Percentiles rank a stretch among this genome's conserved stretches.
phyloP scores from a whole-genome alignment of 352 stramenopile genomes.

The Phytopythium aichiense region DNA sequence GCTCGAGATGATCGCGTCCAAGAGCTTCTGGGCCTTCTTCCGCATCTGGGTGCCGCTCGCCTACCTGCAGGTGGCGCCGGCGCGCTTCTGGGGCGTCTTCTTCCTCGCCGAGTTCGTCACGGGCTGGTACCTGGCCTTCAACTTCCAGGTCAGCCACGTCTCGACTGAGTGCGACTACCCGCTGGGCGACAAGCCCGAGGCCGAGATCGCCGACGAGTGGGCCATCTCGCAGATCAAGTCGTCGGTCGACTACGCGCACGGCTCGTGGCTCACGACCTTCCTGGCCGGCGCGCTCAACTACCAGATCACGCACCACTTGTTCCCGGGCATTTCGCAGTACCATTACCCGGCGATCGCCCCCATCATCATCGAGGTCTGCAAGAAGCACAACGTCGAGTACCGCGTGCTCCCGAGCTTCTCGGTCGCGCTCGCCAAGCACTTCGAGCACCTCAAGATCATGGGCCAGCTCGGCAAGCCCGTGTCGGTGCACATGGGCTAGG shows the following conservation, averaged over 20 bases:
- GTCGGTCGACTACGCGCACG: slow-evolving; percentile 91
- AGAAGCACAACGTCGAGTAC: slow-evolving; percentile 93
- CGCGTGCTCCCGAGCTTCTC: slow-evolving; percentile 83
- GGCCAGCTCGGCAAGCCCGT: slow-evolving; percentile 75
- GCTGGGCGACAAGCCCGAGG: slow-evolving; percentile 50
- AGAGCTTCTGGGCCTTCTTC: slow-evolving; percentile 88
- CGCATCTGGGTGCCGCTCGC: slow-evolving; percentile 85
- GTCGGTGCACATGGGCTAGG: slow-evolving; percentile 85
- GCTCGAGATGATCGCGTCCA: slow-evolving; percentile 83
- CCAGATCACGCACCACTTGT: slow-evolving; percentile 93
- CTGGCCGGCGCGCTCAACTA: slow-evolving; percentile 96
- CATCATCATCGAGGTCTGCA: slow-evolving; percentile 91
- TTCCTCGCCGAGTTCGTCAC: slow-evolving; percentile 87
- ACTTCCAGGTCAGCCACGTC: slow-evolving; percentile 92
- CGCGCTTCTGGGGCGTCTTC: slow-evolving; percentile 79
- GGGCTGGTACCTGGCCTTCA: slow-evolving; percentile 92
- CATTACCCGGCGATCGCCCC: slow-evolving; percentile 92
- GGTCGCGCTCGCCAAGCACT: slow-evolving; percentile 75
- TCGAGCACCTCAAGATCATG: slow-evolving; percentile 89
- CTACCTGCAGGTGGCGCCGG: slow-evolving; percentile 55
- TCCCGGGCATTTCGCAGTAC: slow-evolving; percentile 92
- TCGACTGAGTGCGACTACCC: slow-evolving; percentile 91
- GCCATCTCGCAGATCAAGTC: slow-evolving; percentile 93
- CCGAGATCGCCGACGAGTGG: slow-evolving; percentile 86
- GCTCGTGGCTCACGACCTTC: slow-evolving; percentile 86